Evolutionary conservation across 2,329 filamentous ascomycete genomes (phyloP).

Genomic region (Fusarium sp.): DNA sequence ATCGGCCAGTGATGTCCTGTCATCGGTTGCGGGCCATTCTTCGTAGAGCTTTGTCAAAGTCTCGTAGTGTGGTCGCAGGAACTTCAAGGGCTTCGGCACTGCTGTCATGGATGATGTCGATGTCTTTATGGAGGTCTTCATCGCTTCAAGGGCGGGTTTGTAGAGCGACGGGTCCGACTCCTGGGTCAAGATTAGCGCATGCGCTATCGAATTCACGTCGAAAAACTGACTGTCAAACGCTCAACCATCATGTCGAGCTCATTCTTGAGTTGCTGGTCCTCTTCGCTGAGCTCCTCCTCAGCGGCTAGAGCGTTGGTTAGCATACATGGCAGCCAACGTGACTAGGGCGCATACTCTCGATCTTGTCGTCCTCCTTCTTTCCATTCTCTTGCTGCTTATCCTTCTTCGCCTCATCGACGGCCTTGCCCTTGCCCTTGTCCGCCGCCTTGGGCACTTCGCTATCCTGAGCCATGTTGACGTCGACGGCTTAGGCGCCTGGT

Average conservation of each 20-base stretch:
- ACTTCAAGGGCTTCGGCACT: slow-evolving; percentile 97
- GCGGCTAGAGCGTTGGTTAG: slow-evolving; percentile 48
- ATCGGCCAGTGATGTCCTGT: slow-evolving; percentile 93
- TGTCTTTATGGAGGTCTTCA: slow-evolving; percentile 99
- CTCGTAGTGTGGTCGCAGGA: slow-evolving; percentile 96
- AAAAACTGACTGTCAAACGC: slow-evolving; percentile 78
- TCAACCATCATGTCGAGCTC: slow-evolving; percentile 99
- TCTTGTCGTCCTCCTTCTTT: slow-evolving; percentile 80
- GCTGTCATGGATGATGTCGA: slow-evolving; percentile 99
- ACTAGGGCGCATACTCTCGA: slow-evolving; percentile 55
- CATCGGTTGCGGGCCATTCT: slow-evolving; percentile 83
- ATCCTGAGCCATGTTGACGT: slow-evolving; percentile 87
- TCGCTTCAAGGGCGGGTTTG: slow-evolving; percentile 91
- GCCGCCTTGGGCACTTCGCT: slow-evolving; percentile 85
- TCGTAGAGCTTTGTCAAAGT: slow-evolving; percentile 89
- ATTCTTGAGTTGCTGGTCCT: slow-evolving; percentile 97
- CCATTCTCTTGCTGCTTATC: slow-evolving; percentile 78
- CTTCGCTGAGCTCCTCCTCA: slow-evolving; percentile 92
- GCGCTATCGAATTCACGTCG: background rate
- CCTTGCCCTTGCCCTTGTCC: slow-evolving; percentile 98
- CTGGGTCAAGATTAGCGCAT: slow-evolving; percentile 57
- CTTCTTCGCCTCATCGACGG: slow-evolving; percentile 76
- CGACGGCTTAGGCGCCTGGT: slow-evolving; percentile 44
- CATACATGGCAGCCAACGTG: slow-evolving; percentile 19
- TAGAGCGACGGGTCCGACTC: slow-evolving; percentile 90